phyloP scores from a whole-genome alignment of 1,139 yeast species.

The Blastobotrys aristatus region DNA sequence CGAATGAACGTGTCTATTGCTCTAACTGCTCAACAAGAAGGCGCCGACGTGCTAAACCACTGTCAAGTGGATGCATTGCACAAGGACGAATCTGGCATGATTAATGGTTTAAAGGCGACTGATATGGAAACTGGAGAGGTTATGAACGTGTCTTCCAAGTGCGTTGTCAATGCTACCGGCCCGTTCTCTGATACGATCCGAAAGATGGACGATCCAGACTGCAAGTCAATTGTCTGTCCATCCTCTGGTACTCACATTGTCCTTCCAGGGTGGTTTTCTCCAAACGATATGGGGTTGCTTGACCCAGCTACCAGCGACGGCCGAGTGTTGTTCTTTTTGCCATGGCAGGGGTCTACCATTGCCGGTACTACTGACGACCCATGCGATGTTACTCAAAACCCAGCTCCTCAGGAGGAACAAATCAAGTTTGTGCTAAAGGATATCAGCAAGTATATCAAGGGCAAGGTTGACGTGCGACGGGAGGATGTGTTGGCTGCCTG shows the following conservation, averaged over 20 bases:
- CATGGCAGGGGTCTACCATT: constrained; percentile 96
- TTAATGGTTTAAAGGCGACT: constrained; percentile 69
- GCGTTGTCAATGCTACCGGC: constrained; percentile 90
- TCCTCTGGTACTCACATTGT: constrained; percentile 92
- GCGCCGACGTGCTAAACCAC: constrained; percentile 88
- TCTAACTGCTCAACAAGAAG: constrained; percentile 75
- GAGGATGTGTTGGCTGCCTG: constrained; percentile 92
- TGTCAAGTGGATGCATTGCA: constrained; percentile 71
- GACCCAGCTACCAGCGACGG: constrained; percentile 95
- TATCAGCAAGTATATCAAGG: constrained; percentile 72
- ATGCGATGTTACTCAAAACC: constrained; percentile 57
- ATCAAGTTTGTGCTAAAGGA: constrained; percentile 84
- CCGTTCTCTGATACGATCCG: constrained; percentile 82
- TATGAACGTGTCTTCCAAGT: constrained; percentile 55
- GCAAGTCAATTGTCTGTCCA: constrained; percentile 82
- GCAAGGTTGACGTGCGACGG: constrained; percentile 78
- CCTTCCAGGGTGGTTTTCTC: constrained; percentile 88
- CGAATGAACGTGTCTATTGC: constrained; percentile 88
- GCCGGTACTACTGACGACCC: constrained; percentile 95
- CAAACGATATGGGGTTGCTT: constrained; percentile 78
- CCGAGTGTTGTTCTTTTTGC: constrained; percentile 92
- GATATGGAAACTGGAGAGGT: constrained; percentile 56
- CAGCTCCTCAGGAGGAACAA: constrained; percentile 84
- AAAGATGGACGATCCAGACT: constrained; percentile 65
- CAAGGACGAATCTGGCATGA: constrained; percentile 58